Percentiles rank a stretch among this genome's conserved stretches.
These are phyloP conservation scores for Fusarium longipes DNA, from an alignment of 2,329 filamentous ascomycete genomes.

Conservation along the genomic window DNA sequence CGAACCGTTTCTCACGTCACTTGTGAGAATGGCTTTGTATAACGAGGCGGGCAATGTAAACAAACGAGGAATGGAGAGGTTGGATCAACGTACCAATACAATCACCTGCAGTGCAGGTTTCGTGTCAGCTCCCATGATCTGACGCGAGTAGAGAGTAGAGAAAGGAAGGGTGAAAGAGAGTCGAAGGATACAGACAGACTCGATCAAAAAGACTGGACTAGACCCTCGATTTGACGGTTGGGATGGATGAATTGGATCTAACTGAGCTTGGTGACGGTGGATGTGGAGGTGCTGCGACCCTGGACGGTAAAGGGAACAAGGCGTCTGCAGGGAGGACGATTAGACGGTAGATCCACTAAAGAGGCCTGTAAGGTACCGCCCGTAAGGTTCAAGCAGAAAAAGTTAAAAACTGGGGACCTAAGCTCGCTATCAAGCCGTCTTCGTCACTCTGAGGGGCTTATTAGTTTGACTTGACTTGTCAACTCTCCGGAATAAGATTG, in stretches of 20 bases:
- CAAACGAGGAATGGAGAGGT: slow-evolving; percentile 7
- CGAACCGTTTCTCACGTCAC: slow-evolving; percentile 8
- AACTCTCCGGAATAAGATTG: slow-evolving; percentile 23
- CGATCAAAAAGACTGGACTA: slow-evolving; percentile 1
- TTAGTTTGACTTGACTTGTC: slow-evolving; percentile 13
- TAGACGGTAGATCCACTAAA: slow-evolving; percentile 33
- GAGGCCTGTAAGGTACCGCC: slow-evolving; percentile 38
- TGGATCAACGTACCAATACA: slow-evolving; percentile 70
- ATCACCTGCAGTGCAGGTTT: slow-evolving; percentile 76
- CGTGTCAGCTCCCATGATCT: slow-evolving; percentile 43
- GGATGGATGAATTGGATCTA: slow-evolving; percentile 10
- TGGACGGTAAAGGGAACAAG: background rate
- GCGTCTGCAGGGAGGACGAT: slow-evolving; percentile 4
- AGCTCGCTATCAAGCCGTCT: slow-evolving; percentile 19
- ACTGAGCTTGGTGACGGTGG: slow-evolving; percentile 4
- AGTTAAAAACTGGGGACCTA: slow-evolving; percentile 17
- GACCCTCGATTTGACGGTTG: slow-evolving; percentile 15
- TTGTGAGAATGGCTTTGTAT: too few relatives aligned
- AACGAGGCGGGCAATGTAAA: slow-evolving; percentile 18
- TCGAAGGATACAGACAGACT: slow-evolving; percentile 10
- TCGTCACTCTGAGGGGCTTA: slow-evolving; percentile 18
- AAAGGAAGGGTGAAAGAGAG: slow-evolving; percentile 1
- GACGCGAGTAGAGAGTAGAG: background rate
- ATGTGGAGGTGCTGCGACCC: slow-evolving; percentile 7
- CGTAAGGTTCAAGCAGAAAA: slow-evolving; percentile 26